These are phyloP conservation scores for Zasmidium angulare DNA, from an alignment of 2,329 filamentous ascomycete species.

Conservation along the genomic window DNA sequence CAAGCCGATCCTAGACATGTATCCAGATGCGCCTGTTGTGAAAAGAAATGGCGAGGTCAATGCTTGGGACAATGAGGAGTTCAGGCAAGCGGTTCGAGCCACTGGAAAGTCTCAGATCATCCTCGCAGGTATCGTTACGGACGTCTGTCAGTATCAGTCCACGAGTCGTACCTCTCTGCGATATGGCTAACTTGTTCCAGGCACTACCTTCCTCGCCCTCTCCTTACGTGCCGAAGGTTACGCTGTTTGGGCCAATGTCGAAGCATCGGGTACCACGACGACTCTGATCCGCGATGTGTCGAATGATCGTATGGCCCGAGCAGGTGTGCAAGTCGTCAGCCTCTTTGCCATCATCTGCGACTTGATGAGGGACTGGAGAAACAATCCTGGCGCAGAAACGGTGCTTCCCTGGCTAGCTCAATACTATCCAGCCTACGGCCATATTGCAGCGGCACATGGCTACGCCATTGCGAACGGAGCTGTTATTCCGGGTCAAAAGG, in stretches of 20 bases:
- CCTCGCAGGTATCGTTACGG: slow-evolving; percentile 69
- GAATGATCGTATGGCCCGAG: slow-evolving; percentile 65
- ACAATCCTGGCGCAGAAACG: slow-evolving; percentile 51
- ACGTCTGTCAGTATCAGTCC: slow-evolving; percentile 60
- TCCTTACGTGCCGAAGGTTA: slow-evolving; percentile 70
- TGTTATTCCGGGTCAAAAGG: slow-evolving; percentile 56
- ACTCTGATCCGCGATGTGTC: slow-evolving; percentile 61
- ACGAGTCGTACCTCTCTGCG: not conserved
- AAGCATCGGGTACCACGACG: slow-evolving; percentile 67
- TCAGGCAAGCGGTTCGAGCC: slow-evolving; percentile 64
- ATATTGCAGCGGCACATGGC: slow-evolving; percentile 61
- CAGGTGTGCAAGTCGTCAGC: slow-evolving; percentile 64
- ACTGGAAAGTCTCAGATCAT: slow-evolving; percentile 69
- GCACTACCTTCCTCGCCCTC: slow-evolving; percentile 71
- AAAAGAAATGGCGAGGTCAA: slow-evolving; percentile 70
- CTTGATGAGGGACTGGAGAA: slow-evolving; percentile 64
- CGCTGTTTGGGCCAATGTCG: slow-evolving; percentile 70
- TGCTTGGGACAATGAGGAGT: slow-evolving; percentile 73
- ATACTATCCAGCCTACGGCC: slow-evolving; percentile 65
- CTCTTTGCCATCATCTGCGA: slow-evolving; percentile 66
- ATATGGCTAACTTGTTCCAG: slow-evolving; percentile 28
- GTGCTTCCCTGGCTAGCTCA: slow-evolving; percentile 64
- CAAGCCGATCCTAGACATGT: slow-evolving; percentile 61
- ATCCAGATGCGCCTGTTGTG: slow-evolving; percentile 66
- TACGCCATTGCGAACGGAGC: slow-evolving; percentile 62